Conservation (phyloP, 805 yeast genomes). For the Lipomyces kockii region DNA sequence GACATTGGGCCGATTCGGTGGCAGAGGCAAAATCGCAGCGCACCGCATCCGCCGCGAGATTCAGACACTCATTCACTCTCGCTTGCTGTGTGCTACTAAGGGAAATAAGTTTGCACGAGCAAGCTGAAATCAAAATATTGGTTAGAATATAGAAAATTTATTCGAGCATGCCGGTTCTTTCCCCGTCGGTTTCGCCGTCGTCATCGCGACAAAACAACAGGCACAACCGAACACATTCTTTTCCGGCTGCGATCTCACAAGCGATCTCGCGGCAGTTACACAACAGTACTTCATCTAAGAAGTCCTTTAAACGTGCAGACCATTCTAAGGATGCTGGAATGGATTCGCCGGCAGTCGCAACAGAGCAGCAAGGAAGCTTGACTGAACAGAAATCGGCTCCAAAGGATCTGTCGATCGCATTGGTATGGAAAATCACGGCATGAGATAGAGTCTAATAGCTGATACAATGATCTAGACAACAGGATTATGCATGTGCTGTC, state of each 20-base stretch:
- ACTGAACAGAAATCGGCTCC: neutral
- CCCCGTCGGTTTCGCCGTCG: slow-evolving; percentile 2
- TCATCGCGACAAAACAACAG: neutral
- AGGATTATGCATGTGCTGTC: slow-evolving; percentile 43
- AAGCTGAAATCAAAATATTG: neutral
- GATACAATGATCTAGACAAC: slow-evolving; percentile 22
- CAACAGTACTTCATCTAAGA: neutral
- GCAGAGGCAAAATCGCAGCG: too few relatives aligned
- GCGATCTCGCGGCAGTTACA: slow-evolving; percentile 23
- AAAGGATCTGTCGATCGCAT: neutral
- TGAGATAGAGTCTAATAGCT: neutral
- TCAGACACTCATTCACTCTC: too few relatives aligned
- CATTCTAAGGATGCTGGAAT: neutral
- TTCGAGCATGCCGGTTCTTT: neutral
- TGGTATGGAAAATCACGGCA: neutral
- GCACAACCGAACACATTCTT: slow-evolving; percentile 3
- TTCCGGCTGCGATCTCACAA: slow-evolving; percentile 21
- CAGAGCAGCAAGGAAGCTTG: neutral
- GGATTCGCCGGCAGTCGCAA: neutral
- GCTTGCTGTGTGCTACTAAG: neutral
- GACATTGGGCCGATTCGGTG: neutral
- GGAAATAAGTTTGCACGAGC: neutral
- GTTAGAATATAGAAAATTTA: neutral
- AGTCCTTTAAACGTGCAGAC: neutral
- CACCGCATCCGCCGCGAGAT: too few relatives aligned